phyloP scores from a whole-genome alignment of 257 asterid species.

The Solanum paucissectum region DNA sequence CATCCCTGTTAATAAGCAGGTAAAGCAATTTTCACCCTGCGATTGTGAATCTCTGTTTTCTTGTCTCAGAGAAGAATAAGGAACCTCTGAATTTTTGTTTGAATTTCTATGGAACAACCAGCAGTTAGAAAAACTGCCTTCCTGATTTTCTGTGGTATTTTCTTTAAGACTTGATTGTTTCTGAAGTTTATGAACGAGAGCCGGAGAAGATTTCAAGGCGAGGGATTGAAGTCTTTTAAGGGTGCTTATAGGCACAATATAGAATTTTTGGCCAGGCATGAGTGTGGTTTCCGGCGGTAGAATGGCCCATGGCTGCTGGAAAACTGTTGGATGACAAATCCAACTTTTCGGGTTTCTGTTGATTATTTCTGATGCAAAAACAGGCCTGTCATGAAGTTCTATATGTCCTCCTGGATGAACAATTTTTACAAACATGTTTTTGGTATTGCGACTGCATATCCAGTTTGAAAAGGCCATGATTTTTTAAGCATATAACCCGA shows the following conservation, averaged over 20 bases:
- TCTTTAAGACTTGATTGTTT: background rate
- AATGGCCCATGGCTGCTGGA: slow-evolving; percentile 49
- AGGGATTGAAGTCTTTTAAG: slow-evolving; percentile 37
- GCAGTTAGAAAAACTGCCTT: slow-evolving; percentile 8
- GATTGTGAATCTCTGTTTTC: background rate
- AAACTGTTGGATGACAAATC: slow-evolving; percentile 44
- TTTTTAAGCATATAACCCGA: background rate
- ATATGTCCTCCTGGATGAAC: slow-evolving; percentile 71
- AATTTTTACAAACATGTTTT: slow-evolving; percentile 36
- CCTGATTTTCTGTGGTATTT: background rate
- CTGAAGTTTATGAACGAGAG: background rate
- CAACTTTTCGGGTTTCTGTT: slow-evolving; percentile 47
- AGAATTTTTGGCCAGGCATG: slow-evolving; percentile 46
- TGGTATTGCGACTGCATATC: slow-evolving; percentile 36
- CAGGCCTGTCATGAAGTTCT: slow-evolving; percentile 57
- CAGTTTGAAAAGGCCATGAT: slow-evolving; percentile 29
- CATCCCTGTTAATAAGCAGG: slow-evolving; percentile 6
- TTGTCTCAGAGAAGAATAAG: background rate
- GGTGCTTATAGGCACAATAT: slow-evolving; percentile 47
- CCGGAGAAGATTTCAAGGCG: slow-evolving; percentile 8
- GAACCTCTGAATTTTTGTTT: background rate
- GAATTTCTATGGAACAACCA: slow-evolving; percentile 8
- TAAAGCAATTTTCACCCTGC: slow-evolving; percentile 1
- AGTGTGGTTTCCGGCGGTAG: slow-evolving; percentile 46
- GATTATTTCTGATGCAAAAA: slow-evolving; percentile 43